Evolutionary conservation across 495 filamentous ascomycete species (phyloP).

Genomic region (Trichoderma erinaceum): DNA sequence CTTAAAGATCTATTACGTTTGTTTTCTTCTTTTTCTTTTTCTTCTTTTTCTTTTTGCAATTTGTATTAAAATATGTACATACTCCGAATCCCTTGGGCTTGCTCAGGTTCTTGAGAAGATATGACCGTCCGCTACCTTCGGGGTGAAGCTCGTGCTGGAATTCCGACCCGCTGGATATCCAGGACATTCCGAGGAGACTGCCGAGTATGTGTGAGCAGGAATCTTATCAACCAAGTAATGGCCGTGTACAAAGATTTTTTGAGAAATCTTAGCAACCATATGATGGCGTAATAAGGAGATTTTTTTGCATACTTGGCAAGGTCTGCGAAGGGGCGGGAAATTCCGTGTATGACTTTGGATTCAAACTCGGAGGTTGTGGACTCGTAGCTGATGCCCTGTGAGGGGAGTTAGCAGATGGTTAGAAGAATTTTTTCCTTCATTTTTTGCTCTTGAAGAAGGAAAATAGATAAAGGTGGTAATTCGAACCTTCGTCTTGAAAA

Average conservation of each 20-base stretch:
- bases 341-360: conserved; percentile 10
- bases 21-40: background rate
- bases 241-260: background rate
- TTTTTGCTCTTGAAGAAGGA: background rate
- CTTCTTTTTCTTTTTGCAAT: background rate
- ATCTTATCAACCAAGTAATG: background rate
- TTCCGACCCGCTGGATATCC: conserved; percentile 5
- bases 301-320: conserved; percentile 4
- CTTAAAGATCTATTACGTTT: background rate
- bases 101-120: conserved; percentile 13
- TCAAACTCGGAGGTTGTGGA: conserved; percentile 1
- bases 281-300: background rate
- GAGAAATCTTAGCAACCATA: background rate
- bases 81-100: conserved; percentile 9
- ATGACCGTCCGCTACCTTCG: background rate
- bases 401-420: background rate
- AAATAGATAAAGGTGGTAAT: background rate
- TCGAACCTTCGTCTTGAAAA: conserved; percentile 5
- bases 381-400: conserved; percentile 1
- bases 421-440: background rate
- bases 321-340: background rate
- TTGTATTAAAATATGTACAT: background rate
- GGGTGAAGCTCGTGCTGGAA: conserved; percentile 9
- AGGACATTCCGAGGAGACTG: conserved; percentile 10
- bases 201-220: conserved; percentile 7